Evolutionary conservation across 2,329 filamentous ascomycete species (phyloP), one percentile per base, ranked within the genome.

Genomic region (Epicoccum sorghinum): DNA sequence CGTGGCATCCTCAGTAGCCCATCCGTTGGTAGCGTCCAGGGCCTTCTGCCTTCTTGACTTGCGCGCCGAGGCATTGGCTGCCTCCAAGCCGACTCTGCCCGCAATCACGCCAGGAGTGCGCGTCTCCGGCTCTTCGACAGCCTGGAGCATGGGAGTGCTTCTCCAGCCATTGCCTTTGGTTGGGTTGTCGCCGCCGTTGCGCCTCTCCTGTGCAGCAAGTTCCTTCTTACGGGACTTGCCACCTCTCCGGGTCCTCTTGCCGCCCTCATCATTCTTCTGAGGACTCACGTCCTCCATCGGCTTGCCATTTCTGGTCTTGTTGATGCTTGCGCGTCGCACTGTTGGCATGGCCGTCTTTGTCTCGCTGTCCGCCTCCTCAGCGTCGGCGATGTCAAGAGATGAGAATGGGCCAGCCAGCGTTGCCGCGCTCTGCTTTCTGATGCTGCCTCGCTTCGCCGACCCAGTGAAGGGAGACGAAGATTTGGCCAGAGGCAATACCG

Each of bases 1-100:
- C 0, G 91, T 97, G 22, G 93, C 93, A 68, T 98, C 93, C 70
- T 97, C 95, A 0, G 93, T 97, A 4, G 91, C 92, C 93, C 93
- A 98, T 3, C 91, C 93, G 71, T 91, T 96, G 38, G 91, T 76
- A 48, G 82, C 79, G 52, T 85, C 82, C 69, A 74, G 75, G 67
- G 77, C 78, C 52, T 77, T 79, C 60, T 80, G 79, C 25, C 79
- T 79, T 50, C 78, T 78, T 27, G 69, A 72, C 64, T 77, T 78
- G 52, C 71, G 75, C 47, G 72, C 75, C 37, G 72, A 75, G 9
- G 69, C 66, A 49, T 68, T 67, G 12, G 69, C 71, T 33, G 75
- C 74, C 57, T 70, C 69, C 14, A 72, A 52, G 14, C 73, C 73
- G 23, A 76, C 69, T 49, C 64, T 67, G 13, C 73, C 73, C 18